Percentiles rank a stretch among this genome's conserved stretches.
phyloP scores from a whole-genome alignment of 768 basidiomycete genomes.

The Wakefieldia striispora region DNA sequence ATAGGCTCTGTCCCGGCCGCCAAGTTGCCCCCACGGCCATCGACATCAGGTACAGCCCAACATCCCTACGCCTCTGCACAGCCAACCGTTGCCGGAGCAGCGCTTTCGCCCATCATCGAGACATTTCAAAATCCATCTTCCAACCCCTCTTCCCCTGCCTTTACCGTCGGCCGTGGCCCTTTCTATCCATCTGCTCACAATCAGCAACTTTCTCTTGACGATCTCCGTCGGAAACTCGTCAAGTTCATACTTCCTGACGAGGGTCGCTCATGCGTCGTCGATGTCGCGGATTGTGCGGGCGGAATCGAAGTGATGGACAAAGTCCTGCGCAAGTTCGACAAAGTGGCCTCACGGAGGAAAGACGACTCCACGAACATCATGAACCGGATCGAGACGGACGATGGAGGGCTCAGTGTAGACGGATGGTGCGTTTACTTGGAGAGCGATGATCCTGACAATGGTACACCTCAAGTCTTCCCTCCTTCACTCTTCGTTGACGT shows the following conservation, averaged over 20 bases:
- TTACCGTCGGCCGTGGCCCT: slow-evolving; percentile 59
- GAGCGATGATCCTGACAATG: slow-evolving; percentile 48
- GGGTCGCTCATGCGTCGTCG: slow-evolving; percentile 71
- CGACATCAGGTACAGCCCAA: slow-evolving; percentile 39
- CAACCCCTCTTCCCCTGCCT: slow-evolving; percentile 51
- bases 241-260: slow-evolving; percentile 88
- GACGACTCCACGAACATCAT: slow-evolving; percentile 44
- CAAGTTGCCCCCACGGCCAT: slow-evolving; percentile 46
- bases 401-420: slow-evolving; percentile 77
- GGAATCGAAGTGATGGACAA: slow-evolving; percentile 87
- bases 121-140: slow-evolving; percentile 39
- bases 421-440: slow-evolving; percentile 88
- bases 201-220: slow-evolving; percentile 60
- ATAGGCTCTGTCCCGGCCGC: slow-evolving; percentile 31
- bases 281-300: slow-evolving; percentile 75
- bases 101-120: slow-evolving; percentile 75
- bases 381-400: slow-evolving; percentile 63
- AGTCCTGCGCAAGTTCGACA: slow-evolving; percentile 88
- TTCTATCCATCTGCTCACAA: slow-evolving; percentile 47
- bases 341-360: slow-evolving; percentile 42
- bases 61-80: slow-evolving; percentile 66
- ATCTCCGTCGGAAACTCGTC: slow-evolving; percentile 78
- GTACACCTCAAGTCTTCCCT: slow-evolving; percentile 33
- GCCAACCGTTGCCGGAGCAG: slow-evolving; percentile 37
- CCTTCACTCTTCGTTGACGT: neutral